phyloP scores from a whole-genome alignment of 192 early-diverging fungal genomes.

The Dissophora ornata region DNA sequence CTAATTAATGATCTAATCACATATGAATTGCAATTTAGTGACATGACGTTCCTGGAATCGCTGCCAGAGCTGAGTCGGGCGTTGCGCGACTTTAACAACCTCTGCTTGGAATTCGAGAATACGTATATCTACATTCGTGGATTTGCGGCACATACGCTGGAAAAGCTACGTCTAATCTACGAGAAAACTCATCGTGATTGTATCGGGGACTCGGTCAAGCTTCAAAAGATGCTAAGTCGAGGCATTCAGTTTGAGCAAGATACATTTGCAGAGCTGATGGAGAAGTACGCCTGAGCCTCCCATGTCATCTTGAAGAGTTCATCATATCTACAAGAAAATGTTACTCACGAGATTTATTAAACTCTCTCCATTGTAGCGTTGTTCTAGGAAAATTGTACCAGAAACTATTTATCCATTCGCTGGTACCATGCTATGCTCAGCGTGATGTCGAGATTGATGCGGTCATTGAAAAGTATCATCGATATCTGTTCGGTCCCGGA shows the following conservation, averaged over 20 bases:
- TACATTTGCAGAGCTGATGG: slow-evolving; percentile 58
- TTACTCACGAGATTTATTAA: too few species aligned
- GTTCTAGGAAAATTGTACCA: slow-evolving; percentile 63
- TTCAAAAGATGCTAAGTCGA: slow-evolving; percentile 33
- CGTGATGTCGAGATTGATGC: slow-evolving; percentile 57
- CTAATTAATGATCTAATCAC: too few species aligned
- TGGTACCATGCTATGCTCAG: slow-evolving; percentile 53
- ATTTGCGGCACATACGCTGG: slow-evolving; percentile 58
- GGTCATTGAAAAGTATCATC: slow-evolving; percentile 50
- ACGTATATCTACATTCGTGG: slow-evolving; percentile 68
- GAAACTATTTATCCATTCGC: slow-evolving; percentile 63
- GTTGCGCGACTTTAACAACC: slow-evolving; percentile 47
- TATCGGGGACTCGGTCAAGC: slow-evolving; percentile 37
- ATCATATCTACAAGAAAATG: background rate
- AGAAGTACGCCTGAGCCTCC: slow-evolving; percentile 63
- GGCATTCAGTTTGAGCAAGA: slow-evolving; percentile 57
- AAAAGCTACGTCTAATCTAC: slow-evolving; percentile 63
- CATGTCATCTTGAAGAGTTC: background rate
- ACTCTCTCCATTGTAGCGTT: slow-evolving; percentile 46
- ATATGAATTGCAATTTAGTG: too few species aligned
- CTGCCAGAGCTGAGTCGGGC: slow-evolving; percentile 56
- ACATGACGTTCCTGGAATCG: slow-evolving; percentile 58
- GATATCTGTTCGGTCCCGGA: slow-evolving; percentile 42
- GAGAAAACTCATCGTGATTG: slow-evolving; percentile 57
- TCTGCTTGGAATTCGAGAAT: slow-evolving; percentile 61